phyloP scores from a whole-genome alignment of 1,139 yeast genomes.

The Meyerozyma elateridarum region DNA sequence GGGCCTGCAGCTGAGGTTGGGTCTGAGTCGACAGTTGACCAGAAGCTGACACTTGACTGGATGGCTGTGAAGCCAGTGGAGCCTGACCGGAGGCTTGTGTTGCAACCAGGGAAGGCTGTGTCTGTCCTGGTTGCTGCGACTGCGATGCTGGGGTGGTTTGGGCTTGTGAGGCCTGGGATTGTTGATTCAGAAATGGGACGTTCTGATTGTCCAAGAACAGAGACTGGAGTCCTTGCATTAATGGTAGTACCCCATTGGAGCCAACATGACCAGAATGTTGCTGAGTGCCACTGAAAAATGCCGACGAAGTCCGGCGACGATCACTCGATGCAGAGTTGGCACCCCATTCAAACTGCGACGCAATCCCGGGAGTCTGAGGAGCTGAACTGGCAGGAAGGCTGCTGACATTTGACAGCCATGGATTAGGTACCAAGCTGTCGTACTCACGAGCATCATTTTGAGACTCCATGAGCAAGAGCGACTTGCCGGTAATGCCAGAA shows the following conservation, averaged over 20 bases:
- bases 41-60: too few species aligned
- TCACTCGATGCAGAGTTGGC: conserved; percentile 13
- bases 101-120: background rate
- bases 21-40: conserved; percentile 8
- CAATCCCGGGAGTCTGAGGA: conserved; percentile 37
- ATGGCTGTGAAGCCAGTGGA: conserved; percentile 1
- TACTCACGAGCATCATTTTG: conserved; percentile 51
- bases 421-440: conserved; percentile 47
- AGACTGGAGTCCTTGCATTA: conserved; percentile 3
- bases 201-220: conserved; percentile 2
- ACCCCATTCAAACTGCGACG: conserved; percentile 28
- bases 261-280: background rate
- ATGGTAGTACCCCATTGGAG: background rate
- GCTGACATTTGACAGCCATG: conserved; percentile 27
- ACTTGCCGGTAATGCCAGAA: conserved; percentile 45
- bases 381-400: conserved; percentile 16
- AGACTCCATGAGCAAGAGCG: conserved; percentile 51
- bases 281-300: conserved; percentile 19
- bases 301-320: conserved; percentile 33
- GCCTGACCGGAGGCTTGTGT: conserved; percentile 1
- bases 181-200: too few species aligned
- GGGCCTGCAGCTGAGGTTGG: conserved; percentile 6
- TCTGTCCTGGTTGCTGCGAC: background rate
- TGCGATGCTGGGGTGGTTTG: background rate
- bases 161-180: background rate